Evolutionary conservation across 1,284 basidiomycete genomes (phyloP).

Genomic region (Trametes versicolor): DNA sequence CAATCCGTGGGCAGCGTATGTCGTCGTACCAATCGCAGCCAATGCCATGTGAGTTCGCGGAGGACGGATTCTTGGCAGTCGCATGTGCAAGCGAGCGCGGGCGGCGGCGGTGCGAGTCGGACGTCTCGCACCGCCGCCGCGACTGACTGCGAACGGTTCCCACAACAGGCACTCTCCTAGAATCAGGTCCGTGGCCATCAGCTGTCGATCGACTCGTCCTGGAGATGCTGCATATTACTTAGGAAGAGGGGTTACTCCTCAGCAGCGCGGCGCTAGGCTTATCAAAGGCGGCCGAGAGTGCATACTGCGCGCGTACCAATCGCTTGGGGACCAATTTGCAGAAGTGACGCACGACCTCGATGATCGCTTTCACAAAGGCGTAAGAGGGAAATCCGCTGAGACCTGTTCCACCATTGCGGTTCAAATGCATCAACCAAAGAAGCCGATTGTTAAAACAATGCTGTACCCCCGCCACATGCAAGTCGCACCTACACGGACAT

Average conservation of each 20-base stretch:
- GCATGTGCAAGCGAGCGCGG: constrained; percentile 1
- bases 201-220: not conserved
- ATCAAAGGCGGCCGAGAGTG: too few species aligned
- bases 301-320: not conserved
- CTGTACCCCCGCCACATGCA: not conserved
- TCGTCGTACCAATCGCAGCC: not conserved
- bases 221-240: not conserved
- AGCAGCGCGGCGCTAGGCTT: too few species aligned
- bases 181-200: not conserved
- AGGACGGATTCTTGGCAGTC: constrained; percentile 4
- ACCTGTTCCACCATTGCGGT: not conserved
- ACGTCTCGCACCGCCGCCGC: constrained; percentile 4
- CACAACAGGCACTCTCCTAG: not conserved
- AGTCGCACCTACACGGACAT: not conserved
- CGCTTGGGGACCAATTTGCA: not conserved
- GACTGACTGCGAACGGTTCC: not conserved
- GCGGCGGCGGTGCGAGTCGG: constrained; percentile 3
- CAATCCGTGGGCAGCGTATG: constrained; percentile 25
- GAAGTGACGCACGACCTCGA: not conserved
- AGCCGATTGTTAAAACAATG: not conserved
- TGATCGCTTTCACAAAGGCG: not conserved
- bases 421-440: not conserved
- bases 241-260: not conserved
- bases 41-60: constrained; percentile 23
- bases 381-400: not conserved